Conservation (phyloP, 805 yeast genomes). For the Barnettozyma populi region DNA sequence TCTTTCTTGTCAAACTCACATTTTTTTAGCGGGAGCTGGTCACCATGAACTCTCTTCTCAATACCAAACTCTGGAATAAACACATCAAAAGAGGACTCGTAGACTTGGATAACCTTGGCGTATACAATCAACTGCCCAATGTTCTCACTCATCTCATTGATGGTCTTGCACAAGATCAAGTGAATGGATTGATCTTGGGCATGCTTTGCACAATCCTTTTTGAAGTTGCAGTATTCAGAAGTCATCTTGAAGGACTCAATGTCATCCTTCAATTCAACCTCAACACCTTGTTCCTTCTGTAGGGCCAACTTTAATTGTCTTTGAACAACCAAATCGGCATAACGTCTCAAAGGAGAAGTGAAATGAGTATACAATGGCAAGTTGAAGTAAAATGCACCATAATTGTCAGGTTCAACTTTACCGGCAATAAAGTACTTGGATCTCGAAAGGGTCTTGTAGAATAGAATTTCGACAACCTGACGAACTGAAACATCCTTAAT, state of each 20-base stretch:
- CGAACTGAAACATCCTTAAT: slow-evolving; percentile 60
- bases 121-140: slow-evolving; percentile 80
- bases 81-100: slow-evolving; percentile 94
- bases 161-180: slow-evolving; percentile 73
- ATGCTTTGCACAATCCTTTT: slow-evolving; percentile 85
- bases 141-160: slow-evolving; percentile 61
- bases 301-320: slow-evolving; percentile 77
- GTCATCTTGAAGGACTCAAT: slow-evolving; percentile 69
- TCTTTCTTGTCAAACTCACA: slow-evolving; percentile 81
- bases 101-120: slow-evolving; percentile 88
- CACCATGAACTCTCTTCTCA: slow-evolving; percentile 95
- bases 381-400: slow-evolving; percentile 76
- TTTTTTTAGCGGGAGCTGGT: slow-evolving; percentile 84
- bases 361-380: slow-evolving; percentile 88
- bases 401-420: slow-evolving; percentile 70
- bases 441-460: slow-evolving; percentile 76
- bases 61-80: slow-evolving; percentile 89
- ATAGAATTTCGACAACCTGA: slow-evolving; percentile 69
- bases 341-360: slow-evolving; percentile 87
- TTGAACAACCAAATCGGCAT: slow-evolving; percentile 89
- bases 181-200: slow-evolving; percentile 97
- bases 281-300: slow-evolving; percentile 18
- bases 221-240: slow-evolving; percentile 91
- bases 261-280: slow-evolving; percentile 43
- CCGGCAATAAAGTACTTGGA: slow-evolving; percentile 90